Evolutionary conservation across 768 basidiomycete species (phyloP), one percentile per base, ranked within the genome.

Genomic region (Suillus cothurnatus): DNA sequence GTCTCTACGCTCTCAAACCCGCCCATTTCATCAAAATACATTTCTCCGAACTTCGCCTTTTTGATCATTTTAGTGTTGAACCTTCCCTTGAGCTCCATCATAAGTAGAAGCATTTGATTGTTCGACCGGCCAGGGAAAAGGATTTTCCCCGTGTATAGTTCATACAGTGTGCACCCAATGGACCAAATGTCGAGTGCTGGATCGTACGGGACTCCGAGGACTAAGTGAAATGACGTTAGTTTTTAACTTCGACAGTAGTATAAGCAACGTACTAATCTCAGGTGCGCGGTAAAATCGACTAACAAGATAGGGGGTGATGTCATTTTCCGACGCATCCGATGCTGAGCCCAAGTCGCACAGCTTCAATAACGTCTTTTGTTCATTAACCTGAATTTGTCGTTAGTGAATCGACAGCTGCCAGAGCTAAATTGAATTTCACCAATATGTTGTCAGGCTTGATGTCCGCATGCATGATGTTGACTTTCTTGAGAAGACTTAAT

Each of bases 401-500:
- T 49, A 67, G 66, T 63, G 53, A 64, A 65, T 61, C 62, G 69
- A 66, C 65, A 71, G 60, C 45, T 50, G 63, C 45, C 55, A 69
- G 47, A 65, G 43, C 3, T 26, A 61, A 12, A 36, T 64, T n/a
- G 21, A 56, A 41, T 84, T 89, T 38, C 67, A 95, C 96, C 72
- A 99, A 77, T 50, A 99, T 97, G 74, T 99, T 99, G 76, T 99
- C 97, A 23, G 97, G 97, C 77, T 99, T 99, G 75, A 99, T 93
- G 74, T 99, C 97, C 8, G 97, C 97, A 72, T 99, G 97, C 87
- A 98, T 97, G 65, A 99, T 88, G 69, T 92, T 94, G 65, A 88
- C 85, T 79, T 98, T 98, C 69, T 88, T 87, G 73, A 99, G 81
- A 62, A 96, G 81, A 69, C 91, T 86, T 68, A 99, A 77, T 21